A percentile compares a stretch with the other conserved stretches of the same genome.
Evolutionary conservation across 2,329 filamentous ascomycete genomes (phyloP).

Genomic region (Aspergillus sp.): DNA sequence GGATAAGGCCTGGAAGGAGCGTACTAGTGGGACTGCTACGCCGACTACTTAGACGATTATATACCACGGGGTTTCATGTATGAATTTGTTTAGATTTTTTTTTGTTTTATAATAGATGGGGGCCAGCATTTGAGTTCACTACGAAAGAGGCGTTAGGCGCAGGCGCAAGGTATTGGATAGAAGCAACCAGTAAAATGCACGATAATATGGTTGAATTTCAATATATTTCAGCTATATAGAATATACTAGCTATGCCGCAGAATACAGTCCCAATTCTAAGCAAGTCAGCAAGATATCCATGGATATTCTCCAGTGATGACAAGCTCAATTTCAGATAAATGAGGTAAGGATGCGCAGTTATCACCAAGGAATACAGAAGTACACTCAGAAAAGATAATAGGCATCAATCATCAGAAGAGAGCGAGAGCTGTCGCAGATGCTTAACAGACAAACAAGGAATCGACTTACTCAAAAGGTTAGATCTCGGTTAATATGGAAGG

Average conservation of each 20-base stretch:
- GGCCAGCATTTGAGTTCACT: background rate
- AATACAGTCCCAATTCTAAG: background rate
- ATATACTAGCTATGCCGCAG: background rate
- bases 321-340: constrained; percentile 22
- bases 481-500: background rate
- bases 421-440: background rate
- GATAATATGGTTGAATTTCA: background rate
- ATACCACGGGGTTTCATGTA: background rate
- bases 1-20: constrained; percentile 37
- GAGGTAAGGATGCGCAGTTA: constrained; percentile 26
- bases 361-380: constrained; percentile 29
- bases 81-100: no score
- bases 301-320: background rate
- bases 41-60: background rate
- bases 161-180: background rate
- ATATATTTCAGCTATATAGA: background rate
- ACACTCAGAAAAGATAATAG: constrained; percentile 36
- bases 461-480: constrained; percentile 9
- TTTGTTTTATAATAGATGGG: no score
- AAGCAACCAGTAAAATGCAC: background rate
- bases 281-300: constrained; percentile 9
- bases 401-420: constrained; percentile 35
- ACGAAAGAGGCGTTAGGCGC: background rate
- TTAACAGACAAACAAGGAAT: background rate
- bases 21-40: constrained; percentile 9